Base-by-base conservation (phyloP, 768 basidiomycete species). In the Tricholoma terreum region DNA sequence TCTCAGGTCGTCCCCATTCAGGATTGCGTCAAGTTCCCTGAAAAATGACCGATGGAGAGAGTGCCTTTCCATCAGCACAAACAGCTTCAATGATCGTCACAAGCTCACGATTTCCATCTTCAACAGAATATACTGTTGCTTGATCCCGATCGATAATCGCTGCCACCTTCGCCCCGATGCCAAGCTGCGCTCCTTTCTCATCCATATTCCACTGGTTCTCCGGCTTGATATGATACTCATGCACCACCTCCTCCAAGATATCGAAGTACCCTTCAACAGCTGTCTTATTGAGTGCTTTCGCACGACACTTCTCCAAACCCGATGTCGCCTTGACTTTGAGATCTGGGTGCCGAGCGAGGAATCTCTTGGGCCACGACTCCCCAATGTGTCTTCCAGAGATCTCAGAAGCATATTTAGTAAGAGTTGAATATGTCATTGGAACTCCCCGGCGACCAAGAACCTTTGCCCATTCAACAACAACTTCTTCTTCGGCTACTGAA, bases 41-140 rank as follows among this genome's bases (percentile, higher is more conserved):
- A 56, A 76, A 79, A 33, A 82, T 70, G 22, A 80, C 69, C 7
- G 65, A 65, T 5, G 79, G 77, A 15, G 50, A 60, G 3, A 77
- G 48, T 7, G 63, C 64, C 2, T 65, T 57, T 4, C 80, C 78
- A 68, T 77, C 77, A 8, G 80, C 75, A 52, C 72, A 76, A 3
- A 78, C 61, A 52, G 69, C 67, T 59, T 81, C 77, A 40, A 83
- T 74, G 21, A 80, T 63, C 0, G 80, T 82, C 9, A 82, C 72
- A 1, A 79, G 68, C 58, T 82, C 75, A 1, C 75, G 62, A 55
- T 75, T 73, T 1, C 64, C 73, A 61, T 62, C 64, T 12, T 63
- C 61, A 10, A 71, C 59, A 15, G 66, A 46, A 31, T 61, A 50
- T 3, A 58, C 56, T 12, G 24, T 38, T 21, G 51, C 60, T 52